These are phyloP conservation scores for Suillus alpinus DNA, from an alignment of 768 basidiomycete species.

Conservation along the genomic window DNA sequence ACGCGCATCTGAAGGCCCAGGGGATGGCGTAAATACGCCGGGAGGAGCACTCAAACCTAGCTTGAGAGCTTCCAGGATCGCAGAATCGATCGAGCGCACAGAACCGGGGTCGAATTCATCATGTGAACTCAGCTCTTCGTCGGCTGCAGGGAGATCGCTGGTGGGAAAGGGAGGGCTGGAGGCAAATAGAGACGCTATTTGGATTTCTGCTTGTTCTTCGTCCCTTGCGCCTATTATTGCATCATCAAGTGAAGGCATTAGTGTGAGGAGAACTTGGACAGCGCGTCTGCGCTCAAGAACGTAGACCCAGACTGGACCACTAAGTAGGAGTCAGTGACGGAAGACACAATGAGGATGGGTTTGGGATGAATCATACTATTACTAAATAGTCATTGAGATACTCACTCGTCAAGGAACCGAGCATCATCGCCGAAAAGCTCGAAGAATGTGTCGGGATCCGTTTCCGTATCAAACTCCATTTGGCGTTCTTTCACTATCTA, in stretches of 20 bases:
- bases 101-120: slow-evolving; percentile 35
- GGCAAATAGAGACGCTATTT: slow-evolving; percentile 75
- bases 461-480: slow-evolving; percentile 85
- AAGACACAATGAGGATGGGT: neutral
- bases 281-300: slow-evolving; percentile 81
- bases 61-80: slow-evolving; percentile 44
- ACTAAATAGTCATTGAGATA: slow-evolving; percentile 15
- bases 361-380: neutral
- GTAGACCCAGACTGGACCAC: slow-evolving; percentile 90
- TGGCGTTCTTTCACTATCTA: slow-evolving; percentile 86
- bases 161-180: slow-evolving; percentile 81
- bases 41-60: slow-evolving; percentile 39
- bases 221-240: slow-evolving; percentile 74
- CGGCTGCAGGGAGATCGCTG: slow-evolving; percentile 54
- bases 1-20: slow-evolving; percentile 22
- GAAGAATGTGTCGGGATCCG: slow-evolving; percentile 74
- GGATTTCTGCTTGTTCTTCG: slow-evolving; percentile 66
- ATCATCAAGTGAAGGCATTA: slow-evolving; percentile 59
- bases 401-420: slow-evolving; percentile 73
- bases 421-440: slow-evolving; percentile 82
- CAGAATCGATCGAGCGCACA: slow-evolving; percentile 44
- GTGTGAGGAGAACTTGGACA: slow-evolving; percentile 74
- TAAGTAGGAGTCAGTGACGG: slow-evolving; percentile 26
- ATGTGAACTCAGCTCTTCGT: slow-evolving; percentile 25
- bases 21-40: slow-evolving; percentile 40